Conservation (phyloP, 441 rosid genomes). For the Corymbia calophylla region DNA sequence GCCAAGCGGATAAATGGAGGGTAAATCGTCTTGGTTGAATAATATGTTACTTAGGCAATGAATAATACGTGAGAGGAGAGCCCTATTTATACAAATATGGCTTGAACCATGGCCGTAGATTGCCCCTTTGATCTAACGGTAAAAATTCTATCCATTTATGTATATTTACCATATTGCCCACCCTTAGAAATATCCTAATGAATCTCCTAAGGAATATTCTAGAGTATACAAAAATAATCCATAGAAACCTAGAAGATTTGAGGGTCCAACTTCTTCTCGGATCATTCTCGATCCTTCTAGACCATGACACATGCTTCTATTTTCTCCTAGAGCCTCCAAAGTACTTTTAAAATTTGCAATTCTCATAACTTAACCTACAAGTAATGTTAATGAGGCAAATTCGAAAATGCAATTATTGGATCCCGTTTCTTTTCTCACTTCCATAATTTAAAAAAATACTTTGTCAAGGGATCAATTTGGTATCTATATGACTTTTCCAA, state of each 20-base stretch:
- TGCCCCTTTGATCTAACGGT: not conserved
- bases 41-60: too few relatives aligned
- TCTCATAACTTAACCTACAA: not conserved
- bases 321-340: not conserved
- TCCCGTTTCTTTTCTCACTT: not conserved
- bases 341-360: not conserved
- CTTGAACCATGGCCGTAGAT: too few relatives aligned
- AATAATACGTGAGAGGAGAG: too few relatives aligned
- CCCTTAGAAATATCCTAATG: not conserved
- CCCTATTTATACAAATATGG: too few relatives aligned
- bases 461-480: not conserved
- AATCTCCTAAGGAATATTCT: not conserved
- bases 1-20: too few relatives aligned
- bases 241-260: not conserved
- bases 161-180: too few relatives aligned
- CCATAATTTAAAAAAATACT: not conserved
- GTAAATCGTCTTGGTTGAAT: too few relatives aligned
- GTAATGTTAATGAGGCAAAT: not conserved
- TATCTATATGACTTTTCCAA: not conserved
- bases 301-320: not conserved
- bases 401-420: not conserved
- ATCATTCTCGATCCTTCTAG: not conserved
- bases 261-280: not conserved
- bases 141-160: too few relatives aligned
- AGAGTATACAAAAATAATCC: not conserved